phyloP scores from a whole-genome alignment of 768 basidiomycete genomes.

The Clavulina sp. region DNA sequence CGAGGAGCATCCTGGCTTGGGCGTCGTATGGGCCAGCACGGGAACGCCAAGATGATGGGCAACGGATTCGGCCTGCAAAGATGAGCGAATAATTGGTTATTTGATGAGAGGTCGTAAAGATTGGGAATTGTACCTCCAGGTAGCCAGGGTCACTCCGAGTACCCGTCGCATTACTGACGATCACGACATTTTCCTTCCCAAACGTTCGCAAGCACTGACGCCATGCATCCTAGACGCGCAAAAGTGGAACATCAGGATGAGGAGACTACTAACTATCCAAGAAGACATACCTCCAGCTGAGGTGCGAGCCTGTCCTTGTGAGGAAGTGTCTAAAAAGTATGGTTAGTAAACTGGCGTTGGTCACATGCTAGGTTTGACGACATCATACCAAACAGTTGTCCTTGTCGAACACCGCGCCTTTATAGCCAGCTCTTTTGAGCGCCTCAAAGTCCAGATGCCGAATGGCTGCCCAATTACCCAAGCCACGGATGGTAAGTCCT shows the following conservation, averaged over 20 bases:
- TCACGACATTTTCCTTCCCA: slow-evolving; percentile 59
- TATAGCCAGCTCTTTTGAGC: slow-evolving; percentile 58
- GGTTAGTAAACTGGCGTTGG: background rate
- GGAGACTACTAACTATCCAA: background rate
- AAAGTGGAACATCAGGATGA: background rate
- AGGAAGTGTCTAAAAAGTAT: slow-evolving; percentile 49
- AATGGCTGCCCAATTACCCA: slow-evolving; percentile 31
- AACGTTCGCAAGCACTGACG: slow-evolving; percentile 50
- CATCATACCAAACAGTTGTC: slow-evolving; percentile 80
- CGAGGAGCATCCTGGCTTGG: slow-evolving; percentile 70
- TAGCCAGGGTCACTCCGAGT: slow-evolving; percentile 49
- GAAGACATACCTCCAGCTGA: slow-evolving; percentile 50
- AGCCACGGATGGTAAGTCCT: background rate
- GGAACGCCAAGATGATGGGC: slow-evolving; percentile 59
- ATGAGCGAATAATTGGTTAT: background rate
- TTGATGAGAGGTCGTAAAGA: background rate
- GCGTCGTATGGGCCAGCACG: slow-evolving; percentile 55
- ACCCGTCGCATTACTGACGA: slow-evolving; percentile 92
- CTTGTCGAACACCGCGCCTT: slow-evolving; percentile 90
- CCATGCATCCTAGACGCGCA: slow-evolving; percentile 49
- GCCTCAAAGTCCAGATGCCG: slow-evolving; percentile 65
- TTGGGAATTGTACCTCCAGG: slow-evolving; percentile 39
- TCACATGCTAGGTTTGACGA: background rate
- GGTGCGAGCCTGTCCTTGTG: slow-evolving; percentile 59
- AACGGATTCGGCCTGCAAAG: slow-evolving; percentile 66